phyloP scores from a whole-genome alignment of 140 eudicot genomes.

The Oenanthe javanica region DNA sequence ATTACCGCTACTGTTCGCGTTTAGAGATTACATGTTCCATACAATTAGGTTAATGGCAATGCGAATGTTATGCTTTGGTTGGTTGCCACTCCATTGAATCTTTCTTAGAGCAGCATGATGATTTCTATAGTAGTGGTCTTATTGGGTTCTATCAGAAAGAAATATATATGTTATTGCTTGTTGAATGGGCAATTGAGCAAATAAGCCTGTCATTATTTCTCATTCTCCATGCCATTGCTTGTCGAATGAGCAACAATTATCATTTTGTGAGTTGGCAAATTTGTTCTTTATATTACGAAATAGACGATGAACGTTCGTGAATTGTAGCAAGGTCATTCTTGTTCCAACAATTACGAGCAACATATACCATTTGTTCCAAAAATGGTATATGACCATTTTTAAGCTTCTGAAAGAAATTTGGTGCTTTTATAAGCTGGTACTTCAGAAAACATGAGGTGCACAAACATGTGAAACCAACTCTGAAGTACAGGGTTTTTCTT shows the following conservation, averaged over 20 bases:
- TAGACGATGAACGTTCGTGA: neutral
- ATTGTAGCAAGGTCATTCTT: neutral
- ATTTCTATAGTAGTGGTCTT: neutral
- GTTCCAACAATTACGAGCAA: neutral
- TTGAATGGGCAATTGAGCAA: neutral
- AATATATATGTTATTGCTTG: neutral
- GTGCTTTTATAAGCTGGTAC: too few relatives aligned
- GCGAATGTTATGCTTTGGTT: neutral
- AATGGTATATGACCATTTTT: neutral
- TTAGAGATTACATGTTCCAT: constrained; percentile 20
- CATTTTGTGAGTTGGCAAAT: neutral
- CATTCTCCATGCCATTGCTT: neutral
- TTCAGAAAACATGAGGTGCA: neutral
- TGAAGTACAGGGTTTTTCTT: too few relatives aligned
- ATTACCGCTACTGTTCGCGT: constrained; percentile 20
- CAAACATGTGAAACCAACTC: neutral
- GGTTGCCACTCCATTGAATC: neutral
- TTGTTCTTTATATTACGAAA: neutral
- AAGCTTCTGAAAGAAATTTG: neutral
- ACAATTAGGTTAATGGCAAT: neutral
- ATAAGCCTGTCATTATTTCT: neutral
- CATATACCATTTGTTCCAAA: neutral
- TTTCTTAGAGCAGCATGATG: neutral
- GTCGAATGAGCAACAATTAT: neutral
- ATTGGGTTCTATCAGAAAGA: neutral